Evolutionary conservation across 192 early-diverging fungal species (phyloP).

Genomic region (Chytriomyces sp.): DNA sequence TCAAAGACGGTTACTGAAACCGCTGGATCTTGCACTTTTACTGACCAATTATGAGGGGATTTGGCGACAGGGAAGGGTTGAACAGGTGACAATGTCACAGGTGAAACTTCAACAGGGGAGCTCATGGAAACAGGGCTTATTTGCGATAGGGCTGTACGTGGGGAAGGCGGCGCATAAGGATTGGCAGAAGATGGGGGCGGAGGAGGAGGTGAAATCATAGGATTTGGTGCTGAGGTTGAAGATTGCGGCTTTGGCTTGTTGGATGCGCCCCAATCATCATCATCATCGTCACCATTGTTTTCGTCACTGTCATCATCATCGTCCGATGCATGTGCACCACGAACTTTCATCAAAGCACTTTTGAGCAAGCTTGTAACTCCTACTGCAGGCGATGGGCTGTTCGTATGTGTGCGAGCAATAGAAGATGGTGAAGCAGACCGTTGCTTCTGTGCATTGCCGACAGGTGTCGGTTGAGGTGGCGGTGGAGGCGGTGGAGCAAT

Average conservation of each 20-base stretch:
- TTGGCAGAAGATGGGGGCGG: background rate
- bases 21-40: no score
- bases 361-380: slow-evolving; percentile 3
- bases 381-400: background rate
- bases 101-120: background rate
- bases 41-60: no score
- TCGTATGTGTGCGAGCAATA: slow-evolving; percentile 10
- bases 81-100: background rate
- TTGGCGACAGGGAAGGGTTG: background rate
- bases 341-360: slow-evolving; percentile 14
- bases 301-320: slow-evolving; percentile 20
- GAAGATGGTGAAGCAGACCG: slow-evolving; percentile 2
- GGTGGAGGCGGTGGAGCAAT: slow-evolving; percentile 28
- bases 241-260: slow-evolving; percentile 12
- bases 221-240: background rate
- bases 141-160: no score
- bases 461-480: slow-evolving; percentile 6
- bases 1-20: no score
- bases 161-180: background rate
- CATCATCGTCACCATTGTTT: slow-evolving; percentile 15
- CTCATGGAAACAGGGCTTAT: background rate
- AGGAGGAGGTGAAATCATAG: slow-evolving; percentile 1
- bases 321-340: slow-evolving; percentile 20
- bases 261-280: slow-evolving; percentile 32
- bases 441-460: background rate